Evolutionary conservation across 2,329 filamentous ascomycete genomes (phyloP), one percentile per base, ranked within the genome.

Genomic region (Colletotrichum noveboracense): DNA sequence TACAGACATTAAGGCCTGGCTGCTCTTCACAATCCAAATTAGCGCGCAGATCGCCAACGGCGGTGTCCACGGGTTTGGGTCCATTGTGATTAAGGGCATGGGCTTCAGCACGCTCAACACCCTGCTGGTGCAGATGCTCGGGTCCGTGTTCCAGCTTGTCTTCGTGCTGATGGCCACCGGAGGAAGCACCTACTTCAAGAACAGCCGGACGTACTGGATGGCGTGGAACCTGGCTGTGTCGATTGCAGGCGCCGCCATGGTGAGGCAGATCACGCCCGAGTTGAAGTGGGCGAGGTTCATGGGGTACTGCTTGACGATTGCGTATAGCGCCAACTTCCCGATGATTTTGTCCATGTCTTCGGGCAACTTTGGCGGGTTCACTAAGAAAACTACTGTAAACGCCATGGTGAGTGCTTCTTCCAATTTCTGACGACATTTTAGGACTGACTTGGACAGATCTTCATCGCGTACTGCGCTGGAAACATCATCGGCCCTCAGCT

Each of bases 291-390:
- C 77, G 13, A 80, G 81, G 2, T 81, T 80, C 36, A 76, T 78
- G n/a, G 82, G 80, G 14, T 78, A 79, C 58, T 79, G 80, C 18
- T 88, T 36, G 80, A 79, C 76, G 1, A 79, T 83, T 0, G 81
- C 84, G 2, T 94, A 94, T 78, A 85, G 94, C 2, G 87, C 93
- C 2, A 90, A 92, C 0, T 93, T 93, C 78, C 92, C 92, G 0
- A 84, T 94, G 13, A 89, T 93, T 30, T 89, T 94, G 0, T 88
- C 91, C 0, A 94, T 93, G 93, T 91, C 94, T 69, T 88, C 94
- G 6, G 91, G 89, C 7, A 94, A 94, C 81, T 94, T 92, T 1
- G 93, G 87, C 0, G 93, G 93, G 8, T 90, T 89, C 14, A 94
- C 92, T 5, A 94, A 94, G 83, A 93, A 92, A 79, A 87, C 90